phyloP scores from a whole-genome alignment of 805 yeast genomes.

The Metschnikowia chrysomelidarum region DNA sequence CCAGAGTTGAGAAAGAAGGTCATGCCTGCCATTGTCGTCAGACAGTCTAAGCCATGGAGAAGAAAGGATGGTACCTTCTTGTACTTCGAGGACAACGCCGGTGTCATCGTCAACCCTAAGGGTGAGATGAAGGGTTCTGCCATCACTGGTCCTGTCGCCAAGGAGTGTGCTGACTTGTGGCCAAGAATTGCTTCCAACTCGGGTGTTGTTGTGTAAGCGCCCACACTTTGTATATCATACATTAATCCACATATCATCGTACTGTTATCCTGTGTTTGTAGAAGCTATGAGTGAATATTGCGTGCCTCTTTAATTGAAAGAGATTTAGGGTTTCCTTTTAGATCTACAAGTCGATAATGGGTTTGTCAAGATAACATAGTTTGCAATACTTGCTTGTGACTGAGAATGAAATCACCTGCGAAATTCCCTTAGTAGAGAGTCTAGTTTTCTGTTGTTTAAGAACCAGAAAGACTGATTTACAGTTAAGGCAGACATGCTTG shows the following conservation, averaged over 20 bases:
- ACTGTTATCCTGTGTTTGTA: no score
- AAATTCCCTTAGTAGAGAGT: no score
- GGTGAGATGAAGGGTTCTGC: conserved; percentile 99
- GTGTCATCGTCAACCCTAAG: conserved; percentile 99
- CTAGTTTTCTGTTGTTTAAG: no score
- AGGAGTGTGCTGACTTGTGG: conserved; percentile 99
- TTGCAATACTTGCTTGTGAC: no score
- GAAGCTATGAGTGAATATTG: no score
- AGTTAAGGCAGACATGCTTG: no score
- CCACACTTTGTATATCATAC: conserved; percentile 19
- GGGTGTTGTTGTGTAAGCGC: conserved; percentile 95
- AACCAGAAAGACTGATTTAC: no score
- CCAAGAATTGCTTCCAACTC: conserved; percentile 99
- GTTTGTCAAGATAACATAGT: no score
- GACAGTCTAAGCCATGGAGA: conserved; percentile 99
- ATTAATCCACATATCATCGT: conserved; percentile 21
- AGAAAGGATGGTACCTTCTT: conserved; percentile 99
- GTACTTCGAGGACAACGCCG: conserved; percentile 99
- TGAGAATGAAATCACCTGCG: no score
- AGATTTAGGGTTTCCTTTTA: no score
- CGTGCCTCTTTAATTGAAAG: no score
- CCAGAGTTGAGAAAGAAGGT: conserved; percentile 99
- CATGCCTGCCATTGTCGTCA: conserved; percentile 99
- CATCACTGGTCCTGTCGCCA: conserved; percentile 99
- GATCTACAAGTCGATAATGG: no score